phyloP scores from a whole-genome alignment of 2,329 filamentous ascomycete genomes.

The Fusarium penzigii region DNA sequence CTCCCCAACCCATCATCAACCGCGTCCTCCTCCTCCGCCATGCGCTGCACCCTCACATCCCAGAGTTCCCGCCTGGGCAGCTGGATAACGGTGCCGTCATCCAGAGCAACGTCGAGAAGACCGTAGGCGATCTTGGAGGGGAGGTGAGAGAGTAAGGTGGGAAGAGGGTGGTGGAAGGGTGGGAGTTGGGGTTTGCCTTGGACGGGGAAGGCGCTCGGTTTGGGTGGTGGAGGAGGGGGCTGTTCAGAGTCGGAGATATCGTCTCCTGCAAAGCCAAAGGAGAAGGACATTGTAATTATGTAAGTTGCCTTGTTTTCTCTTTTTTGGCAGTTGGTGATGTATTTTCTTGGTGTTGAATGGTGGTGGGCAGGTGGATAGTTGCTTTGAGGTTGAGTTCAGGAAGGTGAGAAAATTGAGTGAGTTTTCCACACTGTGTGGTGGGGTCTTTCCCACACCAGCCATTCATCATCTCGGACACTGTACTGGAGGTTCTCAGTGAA shows the following conservation, averaged over 20 bases:
- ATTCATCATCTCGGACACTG: background rate
- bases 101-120: slow-evolving; percentile 58
- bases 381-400: slow-evolving; percentile 29
- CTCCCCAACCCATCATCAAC: slow-evolving; percentile 41
- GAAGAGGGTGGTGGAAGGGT: slow-evolving; percentile 52
- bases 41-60: slow-evolving; percentile 79
- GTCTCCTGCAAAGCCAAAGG: slow-evolving; percentile 63
- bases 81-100: slow-evolving; percentile 52
- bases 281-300: slow-evolving; percentile 47
- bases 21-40: slow-evolving; percentile 65
- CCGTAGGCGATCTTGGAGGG: slow-evolving; percentile 76
- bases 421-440: slow-evolving; percentile 18
- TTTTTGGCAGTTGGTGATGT: background rate
- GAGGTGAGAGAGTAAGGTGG: slow-evolving; percentile 55
- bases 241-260: slow-evolving; percentile 55
- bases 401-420: background rate
- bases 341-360: background rate
- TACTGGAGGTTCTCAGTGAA: background rate
- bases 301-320: background rate
- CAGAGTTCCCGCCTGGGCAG: slow-evolving; percentile 77
- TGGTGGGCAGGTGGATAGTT: slow-evolving; percentile 24
- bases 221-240: slow-evolving; percentile 28
- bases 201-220: slow-evolving; percentile 57
- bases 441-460: background rate
- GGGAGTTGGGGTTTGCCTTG: slow-evolving; percentile 61